Evolutionary conservation across 306 rosid species (phyloP).

Genomic region (Myrica gale): DNA sequence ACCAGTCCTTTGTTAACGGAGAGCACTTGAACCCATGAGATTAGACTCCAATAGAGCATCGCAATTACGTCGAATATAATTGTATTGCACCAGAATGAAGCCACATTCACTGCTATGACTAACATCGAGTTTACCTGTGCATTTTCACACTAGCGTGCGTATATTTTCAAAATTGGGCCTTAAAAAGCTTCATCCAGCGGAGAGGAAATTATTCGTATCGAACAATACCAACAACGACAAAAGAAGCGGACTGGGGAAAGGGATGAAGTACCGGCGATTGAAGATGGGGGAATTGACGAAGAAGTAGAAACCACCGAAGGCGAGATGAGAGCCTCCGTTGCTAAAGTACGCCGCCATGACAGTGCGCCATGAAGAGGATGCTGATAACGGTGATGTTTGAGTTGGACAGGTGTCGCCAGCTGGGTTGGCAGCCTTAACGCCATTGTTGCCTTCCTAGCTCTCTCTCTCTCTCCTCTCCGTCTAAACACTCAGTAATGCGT

Average conservation of each 20-base stretch:
- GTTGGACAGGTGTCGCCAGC: slow-evolving; percentile 35
- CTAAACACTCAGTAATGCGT: not conserved
- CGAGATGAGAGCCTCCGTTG: slow-evolving; percentile 35
- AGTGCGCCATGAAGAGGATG: slow-evolving; percentile 17
- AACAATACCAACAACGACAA: no score
- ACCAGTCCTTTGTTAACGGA: not conserved
- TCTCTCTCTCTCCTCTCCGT: not conserved
- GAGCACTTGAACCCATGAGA: no score
- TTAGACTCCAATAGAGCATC: no score
- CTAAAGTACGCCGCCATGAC: slow-evolving; percentile 46
- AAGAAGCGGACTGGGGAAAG: not conserved
- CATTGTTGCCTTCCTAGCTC: slow-evolving; percentile 34
- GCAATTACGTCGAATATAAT: no score
- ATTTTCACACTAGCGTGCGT: no score
- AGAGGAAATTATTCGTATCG: no score
- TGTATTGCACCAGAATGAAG: no score
- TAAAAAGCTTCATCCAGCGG: no score
- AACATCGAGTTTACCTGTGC: no score
- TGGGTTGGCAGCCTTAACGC: slow-evolving; percentile 56
- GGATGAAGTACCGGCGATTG: slow-evolving; percentile 28
- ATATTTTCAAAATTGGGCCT: no score
- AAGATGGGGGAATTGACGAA: slow-evolving; percentile 14
- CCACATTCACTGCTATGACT: no score
- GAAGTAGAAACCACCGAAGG: slow-evolving; percentile 20
- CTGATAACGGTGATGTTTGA: slow-evolving; percentile 15